phyloP scores from a whole-genome alignment of 2,329 filamentous ascomycete species.

The Septoria petroselini region DNA sequence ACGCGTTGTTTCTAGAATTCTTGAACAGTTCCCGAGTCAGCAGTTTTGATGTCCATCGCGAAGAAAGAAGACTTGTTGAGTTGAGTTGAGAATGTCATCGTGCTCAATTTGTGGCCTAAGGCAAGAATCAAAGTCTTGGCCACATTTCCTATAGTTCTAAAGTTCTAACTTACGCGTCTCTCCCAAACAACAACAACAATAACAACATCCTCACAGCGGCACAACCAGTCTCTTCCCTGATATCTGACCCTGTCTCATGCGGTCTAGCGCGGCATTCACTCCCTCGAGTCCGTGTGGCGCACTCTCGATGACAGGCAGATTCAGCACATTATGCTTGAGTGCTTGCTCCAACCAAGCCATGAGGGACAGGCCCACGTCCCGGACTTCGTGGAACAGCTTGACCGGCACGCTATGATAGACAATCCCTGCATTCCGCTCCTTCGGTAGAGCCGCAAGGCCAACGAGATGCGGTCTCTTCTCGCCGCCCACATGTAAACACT shows the following conservation, averaged over 20 bases:
- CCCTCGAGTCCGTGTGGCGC: constrained; percentile 20
- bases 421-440: constrained; percentile 48
- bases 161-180: background rate
- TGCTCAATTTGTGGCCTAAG: too few species aligned
- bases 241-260: constrained; percentile 22
- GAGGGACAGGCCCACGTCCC: constrained; percentile 16
- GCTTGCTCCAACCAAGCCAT: constrained; percentile 24
- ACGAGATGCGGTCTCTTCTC: constrained; percentile 50
- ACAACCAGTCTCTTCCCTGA: constrained; percentile 24
- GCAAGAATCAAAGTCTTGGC: too few species aligned
- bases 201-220: constrained; percentile 14
- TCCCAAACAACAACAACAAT: background rate
- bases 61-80: too few species aligned
- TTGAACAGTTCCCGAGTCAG: too few species aligned
- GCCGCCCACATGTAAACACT: constrained; percentile 9
- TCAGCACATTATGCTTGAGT: constrained; percentile 9
- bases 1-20: too few species aligned
- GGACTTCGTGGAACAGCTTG: constrained; percentile 64
- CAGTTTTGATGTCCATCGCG: too few species aligned
- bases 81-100: too few species aligned
- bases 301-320: constrained; percentile 17
- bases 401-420: constrained; percentile 65
- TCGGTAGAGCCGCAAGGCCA: constrained; percentile 64
- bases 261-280: constrained; percentile 23
- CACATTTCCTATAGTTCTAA: too few species aligned